Base-by-base conservation (phyloP, 1,284 basidiomycete genomes). In the Tausonia pullulans region DNA sequence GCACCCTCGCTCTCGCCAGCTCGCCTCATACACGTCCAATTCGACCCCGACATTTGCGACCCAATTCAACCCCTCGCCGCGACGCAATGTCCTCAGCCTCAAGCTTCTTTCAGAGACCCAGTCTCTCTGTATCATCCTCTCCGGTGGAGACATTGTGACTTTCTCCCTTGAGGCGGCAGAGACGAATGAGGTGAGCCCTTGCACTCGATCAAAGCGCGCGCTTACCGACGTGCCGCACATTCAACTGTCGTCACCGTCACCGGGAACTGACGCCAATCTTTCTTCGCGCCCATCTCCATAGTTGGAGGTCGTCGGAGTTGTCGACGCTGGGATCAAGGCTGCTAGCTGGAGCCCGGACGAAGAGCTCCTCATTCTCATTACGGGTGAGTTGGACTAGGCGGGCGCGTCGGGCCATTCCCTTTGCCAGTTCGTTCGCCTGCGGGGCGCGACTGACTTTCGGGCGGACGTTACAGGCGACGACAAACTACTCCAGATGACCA, bases 311-410 rank as follows among this genome's bases (percentile, higher is more conserved):
- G 85, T 93, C 61, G 94, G 95, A 4, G 86, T 86, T 0, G 83
- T 98, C 13, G 91, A 96, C 66, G 81, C 84, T 41, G 92, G 90
- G 0, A 86, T 98, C 61, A 77, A 84, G 54, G 86, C 87, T 2
- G 92, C 90, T 3, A 79, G 82, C 5, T 98, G 93, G 92, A 87
- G 87, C 66, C 91, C 94, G 2, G 94, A 98, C 73, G 89, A 94
- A 63, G 86, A 91, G 49, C 78, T 91, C 27, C 79, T 98, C 3
- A 84, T 84, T 0, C 79, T 97, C 16, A 79, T 88, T 8, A 92
- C 88, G 57, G 87, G 90, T 86, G 66, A 60, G 78, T 67, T n/a
- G 3, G 2, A 4, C 41, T 9, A 27, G 27, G 27, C 1, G 27
- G 27, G 27, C 27, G 27, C 5, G 13, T 11, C 44, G 8, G 39